Evolutionary conservation across 345 rosid species (phyloP), one percentile per base, ranked within the genome.

Genomic region (Gossypium arboreum): DNA sequence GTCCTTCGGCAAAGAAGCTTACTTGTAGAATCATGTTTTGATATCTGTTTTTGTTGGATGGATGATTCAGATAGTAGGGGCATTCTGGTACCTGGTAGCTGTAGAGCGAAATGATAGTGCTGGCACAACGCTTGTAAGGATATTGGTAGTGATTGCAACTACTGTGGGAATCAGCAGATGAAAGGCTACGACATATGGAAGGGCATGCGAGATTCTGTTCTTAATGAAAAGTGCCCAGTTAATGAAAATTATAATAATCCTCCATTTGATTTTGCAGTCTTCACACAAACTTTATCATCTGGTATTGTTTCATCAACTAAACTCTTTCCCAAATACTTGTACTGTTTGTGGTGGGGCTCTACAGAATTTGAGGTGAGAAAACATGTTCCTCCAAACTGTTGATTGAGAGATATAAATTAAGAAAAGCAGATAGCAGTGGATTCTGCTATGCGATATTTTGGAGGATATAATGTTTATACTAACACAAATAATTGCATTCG

Each of bases 341-440:
- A 86, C 74, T 93, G 97, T 80, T 85, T 93, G 70, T 95, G 99
- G 98, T 94, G 98, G 99, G 99, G 98, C 34, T 18, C 88, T 94
- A 66, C 98, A 93, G 84, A 93, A 94, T 83, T 84, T 94, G 77
- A 94, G 98, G 98, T 94, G 68, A 48, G 45, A 20, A 56, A 56
- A 20, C 60, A 56, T 7, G 25, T 56, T 56, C 60, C 11, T 56
- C 12, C 60, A 2, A 56, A 56, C 12, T 20, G 60, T 2, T 7
- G 12, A 18, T 56, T 20, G 13, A 45, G 60, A 56, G 9, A 17
- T 1, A 52, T 4, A 15, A 52, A 15, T 16, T 13, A 52, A 52
- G 6, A 12, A 50, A 3, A 50, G 16, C 6, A 50, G 4, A 50
- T 34, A 34, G 41, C 41, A 34, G 41, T 34, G 7, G 41, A 5